These are phyloP conservation scores for Spathaspora hagerdaliae DNA, from an alignment of 805 yeast species.

Conservation along the genomic window DNA sequence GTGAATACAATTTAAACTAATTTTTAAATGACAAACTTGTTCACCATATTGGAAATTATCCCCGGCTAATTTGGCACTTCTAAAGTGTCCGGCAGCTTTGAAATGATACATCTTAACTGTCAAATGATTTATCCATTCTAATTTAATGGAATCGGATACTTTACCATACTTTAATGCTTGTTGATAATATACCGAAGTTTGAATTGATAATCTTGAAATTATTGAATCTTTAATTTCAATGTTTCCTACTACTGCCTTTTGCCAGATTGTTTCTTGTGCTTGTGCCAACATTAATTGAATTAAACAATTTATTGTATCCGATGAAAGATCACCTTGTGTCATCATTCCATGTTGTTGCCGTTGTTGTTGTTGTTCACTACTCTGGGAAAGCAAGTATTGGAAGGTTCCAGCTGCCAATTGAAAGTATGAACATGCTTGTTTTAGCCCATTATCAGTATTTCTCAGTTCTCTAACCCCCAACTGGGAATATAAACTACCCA, in stretches of 20 bases:
- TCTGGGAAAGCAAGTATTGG: conserved; percentile 11
- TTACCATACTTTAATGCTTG: conserved; percentile 36
- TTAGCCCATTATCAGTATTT: conserved; percentile 50
- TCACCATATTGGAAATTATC: conserved; percentile 59
- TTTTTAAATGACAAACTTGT: conserved; percentile 56
- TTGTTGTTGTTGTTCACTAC: too few species aligned
- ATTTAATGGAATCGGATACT: conserved; percentile 43
- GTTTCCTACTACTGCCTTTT: conserved; percentile 48
- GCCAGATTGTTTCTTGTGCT: conserved; percentile 87
- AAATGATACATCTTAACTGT: conserved; percentile 62
- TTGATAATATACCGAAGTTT: conserved; percentile 55
- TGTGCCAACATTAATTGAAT: conserved; percentile 64
- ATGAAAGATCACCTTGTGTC: conserved; percentile 40
- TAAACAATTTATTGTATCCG: conserved; percentile 48
- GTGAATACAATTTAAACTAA: conserved; percentile 36
- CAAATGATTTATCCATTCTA: conserved; percentile 65
- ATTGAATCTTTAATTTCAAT: conserved; percentile 52
- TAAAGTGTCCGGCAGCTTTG: conserved; percentile 63
- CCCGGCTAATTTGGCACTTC: conserved; percentile 51
- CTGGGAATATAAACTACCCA: conserved; percentile 61
- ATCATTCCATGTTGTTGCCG: conserved; percentile 1
- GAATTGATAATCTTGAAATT: conserved; percentile 61
- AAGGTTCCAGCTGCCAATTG: conserved; percentile 74
- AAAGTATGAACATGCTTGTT: conserved; percentile 57
- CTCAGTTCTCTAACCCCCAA: conserved; percentile 47